A percentile compares a stretch with the other conserved stretches of the same genome.
Evolutionary conservation across 768 basidiomycete genomes (phyloP).

Genomic region (Kondoa malvinella): DNA sequence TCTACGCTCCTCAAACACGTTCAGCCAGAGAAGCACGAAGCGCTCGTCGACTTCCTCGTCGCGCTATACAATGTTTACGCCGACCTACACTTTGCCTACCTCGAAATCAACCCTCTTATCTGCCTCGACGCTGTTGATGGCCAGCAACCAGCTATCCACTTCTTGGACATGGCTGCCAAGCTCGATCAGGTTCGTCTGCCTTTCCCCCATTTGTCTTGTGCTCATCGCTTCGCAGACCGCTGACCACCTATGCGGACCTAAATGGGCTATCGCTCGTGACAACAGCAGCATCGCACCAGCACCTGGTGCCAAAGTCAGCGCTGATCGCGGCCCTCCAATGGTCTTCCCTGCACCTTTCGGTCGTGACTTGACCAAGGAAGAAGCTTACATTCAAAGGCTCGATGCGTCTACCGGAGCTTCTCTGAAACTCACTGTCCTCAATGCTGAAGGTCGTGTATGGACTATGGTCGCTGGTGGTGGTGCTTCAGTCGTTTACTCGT

Average conservation of each 20-base stretch:
- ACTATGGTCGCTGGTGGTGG: slow-evolving; percentile 99
- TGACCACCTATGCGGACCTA: slow-evolving; percentile 91
- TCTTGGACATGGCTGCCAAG: slow-evolving; percentile 99
- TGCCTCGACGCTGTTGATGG: slow-evolving; percentile 64
- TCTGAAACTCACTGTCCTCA: slow-evolving; percentile 91
- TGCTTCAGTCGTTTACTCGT: slow-evolving; percentile 49
- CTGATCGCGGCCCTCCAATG: slow-evolving; percentile 96
- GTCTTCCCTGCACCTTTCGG: slow-evolving; percentile 76
- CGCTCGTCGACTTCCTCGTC: slow-evolving; percentile 83
- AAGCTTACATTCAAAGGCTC: slow-evolving; percentile 97
- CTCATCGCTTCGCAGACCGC: slow-evolving; percentile 43
- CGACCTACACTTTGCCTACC: slow-evolving; percentile 97
- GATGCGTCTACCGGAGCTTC: slow-evolving; percentile 95
- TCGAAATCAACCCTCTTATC: slow-evolving; percentile 97
- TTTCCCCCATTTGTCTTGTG: not conserved
- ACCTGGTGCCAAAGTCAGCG: slow-evolving; percentile 41
- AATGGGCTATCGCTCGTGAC: slow-evolving; percentile 96
- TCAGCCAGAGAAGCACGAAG: slow-evolving; percentile 67
- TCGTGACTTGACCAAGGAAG: slow-evolving; percentile 93
- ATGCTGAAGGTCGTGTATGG: slow-evolving; percentile 89
- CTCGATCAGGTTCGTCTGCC: slow-evolving; percentile 53
- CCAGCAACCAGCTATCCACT: slow-evolving; percentile 64
- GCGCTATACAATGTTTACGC: slow-evolving; percentile 94
- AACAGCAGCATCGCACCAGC: slow-evolving; percentile 43
- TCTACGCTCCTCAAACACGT: slow-evolving; percentile 64